Conservation (phyloP, 192 early-diverging fungal genomes). For the Linnemannia exigua region DNA sequence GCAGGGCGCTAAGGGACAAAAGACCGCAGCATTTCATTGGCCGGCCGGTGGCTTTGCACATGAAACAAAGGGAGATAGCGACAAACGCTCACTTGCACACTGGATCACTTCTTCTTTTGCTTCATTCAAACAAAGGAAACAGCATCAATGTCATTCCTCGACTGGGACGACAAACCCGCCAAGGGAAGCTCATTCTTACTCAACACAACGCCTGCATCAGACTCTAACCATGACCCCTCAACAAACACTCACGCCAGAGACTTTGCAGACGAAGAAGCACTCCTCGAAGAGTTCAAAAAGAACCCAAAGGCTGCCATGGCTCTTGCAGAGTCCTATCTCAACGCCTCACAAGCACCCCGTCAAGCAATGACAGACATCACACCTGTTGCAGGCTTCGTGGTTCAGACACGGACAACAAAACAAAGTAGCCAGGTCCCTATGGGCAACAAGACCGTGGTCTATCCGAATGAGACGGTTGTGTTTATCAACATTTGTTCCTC, state of each 20-base stretch:
- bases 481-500: slow-evolving; percentile 80
- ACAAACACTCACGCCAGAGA: slow-evolving; percentile 11
- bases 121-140: not conserved
- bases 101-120: not conserved
- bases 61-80: not conserved
- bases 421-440: slow-evolving; percentile 16
- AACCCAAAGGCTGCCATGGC: slow-evolving; percentile 57
- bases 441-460: slow-evolving; percentile 34
- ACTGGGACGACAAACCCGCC: slow-evolving; percentile 19
- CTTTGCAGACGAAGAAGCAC: slow-evolving; percentile 41
- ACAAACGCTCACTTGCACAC: not conserved
- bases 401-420: slow-evolving; percentile 59
- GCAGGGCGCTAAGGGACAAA: not conserved
- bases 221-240: not conserved
- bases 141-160: slow-evolving; percentile 49
- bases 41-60: slow-evolving; percentile 4
- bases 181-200: slow-evolving; percentile 24
- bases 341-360: slow-evolving; percentile 34
- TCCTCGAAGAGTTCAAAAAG: slow-evolving; percentile 52
- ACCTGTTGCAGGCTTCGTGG: slow-evolving; percentile 69
- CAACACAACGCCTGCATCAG: not conserved
- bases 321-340: slow-evolving; percentile 38
- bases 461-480: slow-evolving; percentile 58
- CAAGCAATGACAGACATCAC: slow-evolving; percentile 57
- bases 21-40: not conserved